phyloP scores from a whole-genome alignment of 345 rosid species.

The Iberis pinnata region DNA sequence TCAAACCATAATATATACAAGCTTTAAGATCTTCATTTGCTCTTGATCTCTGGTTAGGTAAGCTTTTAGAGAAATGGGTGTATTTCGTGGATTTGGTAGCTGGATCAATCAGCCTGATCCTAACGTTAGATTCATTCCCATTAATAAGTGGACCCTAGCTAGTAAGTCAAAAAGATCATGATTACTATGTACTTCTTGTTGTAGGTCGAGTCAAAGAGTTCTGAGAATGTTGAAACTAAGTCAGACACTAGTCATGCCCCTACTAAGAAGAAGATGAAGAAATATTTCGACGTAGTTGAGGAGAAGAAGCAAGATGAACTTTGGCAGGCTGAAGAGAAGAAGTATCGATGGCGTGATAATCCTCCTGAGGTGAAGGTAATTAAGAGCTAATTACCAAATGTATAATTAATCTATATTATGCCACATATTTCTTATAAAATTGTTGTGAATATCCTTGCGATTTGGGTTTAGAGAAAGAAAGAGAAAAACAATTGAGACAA shows the following conservation, averaged over 20 bases:
- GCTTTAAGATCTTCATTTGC: neutral
- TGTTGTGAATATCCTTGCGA: no score
- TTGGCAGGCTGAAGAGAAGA: slow-evolving; percentile 47
- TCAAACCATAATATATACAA: neutral
- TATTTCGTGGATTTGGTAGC: neutral
- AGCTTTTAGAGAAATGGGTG: neutral
- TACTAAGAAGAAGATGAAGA: no score
- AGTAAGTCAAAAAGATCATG: no score
- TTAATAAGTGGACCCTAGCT: neutral
- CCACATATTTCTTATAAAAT: neutral
- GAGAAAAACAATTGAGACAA: no score
- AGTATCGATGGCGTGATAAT: slow-evolving; percentile 49
- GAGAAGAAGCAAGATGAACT: slow-evolving; percentile 37
- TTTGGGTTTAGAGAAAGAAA: no score
- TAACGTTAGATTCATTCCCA: neutral
- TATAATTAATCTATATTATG: neutral
- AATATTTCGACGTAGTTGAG: slow-evolving; percentile 12
- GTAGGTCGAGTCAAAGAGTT: slow-evolving; percentile 44
- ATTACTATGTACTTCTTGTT: neutral
- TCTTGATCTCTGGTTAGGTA: neutral
- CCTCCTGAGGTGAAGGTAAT: slow-evolving; percentile 51
- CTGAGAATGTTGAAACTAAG: slow-evolving; percentile 20
- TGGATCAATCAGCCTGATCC: neutral
- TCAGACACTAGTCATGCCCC: no score
- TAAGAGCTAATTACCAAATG: slow-evolving; percentile 4